A percentile compares a stretch with the other conserved stretches of the same genome.
Evolutionary conservation across 2,329 filamentous ascomycete genomes (phyloP).

Genomic region (Akanthomyces dipterigenus): DNA sequence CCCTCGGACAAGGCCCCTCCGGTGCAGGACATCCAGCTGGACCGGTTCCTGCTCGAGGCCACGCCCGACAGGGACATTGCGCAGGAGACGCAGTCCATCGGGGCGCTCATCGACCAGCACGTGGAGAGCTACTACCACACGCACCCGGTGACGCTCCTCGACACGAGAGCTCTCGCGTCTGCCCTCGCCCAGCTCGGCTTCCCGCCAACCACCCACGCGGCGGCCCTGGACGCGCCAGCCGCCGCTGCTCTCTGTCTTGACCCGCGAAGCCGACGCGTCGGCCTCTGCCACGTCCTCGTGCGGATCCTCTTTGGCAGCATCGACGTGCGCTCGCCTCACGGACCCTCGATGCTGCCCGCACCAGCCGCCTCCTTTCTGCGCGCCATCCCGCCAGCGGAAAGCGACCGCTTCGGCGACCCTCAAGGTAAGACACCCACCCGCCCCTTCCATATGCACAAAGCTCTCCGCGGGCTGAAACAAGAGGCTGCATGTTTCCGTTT

Average conservation of each 20-base stretch:
- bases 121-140: conserved; percentile 33
- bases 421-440: conserved; percentile 22
- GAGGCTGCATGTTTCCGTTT: neutral
- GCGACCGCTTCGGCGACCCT: conserved; percentile 15
- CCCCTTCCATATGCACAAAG: neutral
- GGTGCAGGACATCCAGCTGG: conserved; percentile 21
- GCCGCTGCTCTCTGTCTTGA: conserved; percentile 26
- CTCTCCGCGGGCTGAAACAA: neutral
- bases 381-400: conserved; percentile 23
- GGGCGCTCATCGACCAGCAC: conserved; percentile 32
- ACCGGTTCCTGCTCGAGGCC: conserved; percentile 30
- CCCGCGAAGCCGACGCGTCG: conserved; percentile 24
- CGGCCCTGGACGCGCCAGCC: conserved; percentile 21
- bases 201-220: conserved; percentile 13
- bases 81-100: conserved; percentile 26
- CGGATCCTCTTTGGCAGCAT: conserved; percentile 29
- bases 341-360: conserved; percentile 30
- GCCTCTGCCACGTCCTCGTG: conserved; percentile 33
- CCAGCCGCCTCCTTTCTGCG: conserved; percentile 25
- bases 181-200: neutral
- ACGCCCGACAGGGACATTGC: conserved; percentile 30
- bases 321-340: conserved; percentile 20
- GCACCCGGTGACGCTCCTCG: conserved; percentile 16
- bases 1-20: conserved; percentile 7
- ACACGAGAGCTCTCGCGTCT: conserved; percentile 17